Evolutionary conservation across 176 grass and related monocot genomes (phyloP), one percentile per base, ranked within the genome.

Genomic region (Melocanna baccifera): DNA sequence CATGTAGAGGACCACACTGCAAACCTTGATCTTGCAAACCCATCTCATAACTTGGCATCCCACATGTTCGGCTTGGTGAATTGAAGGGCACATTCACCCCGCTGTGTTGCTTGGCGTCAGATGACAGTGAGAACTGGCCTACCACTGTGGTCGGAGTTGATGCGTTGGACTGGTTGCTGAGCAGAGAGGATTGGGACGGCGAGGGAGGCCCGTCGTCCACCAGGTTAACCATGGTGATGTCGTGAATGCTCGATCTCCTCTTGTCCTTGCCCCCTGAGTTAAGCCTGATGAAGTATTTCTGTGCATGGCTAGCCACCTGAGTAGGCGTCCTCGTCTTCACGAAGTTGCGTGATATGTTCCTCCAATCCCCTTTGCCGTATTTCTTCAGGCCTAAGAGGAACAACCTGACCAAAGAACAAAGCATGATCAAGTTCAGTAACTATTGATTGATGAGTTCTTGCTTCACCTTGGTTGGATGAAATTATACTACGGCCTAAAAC

Each of bases 201-300:
- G 90, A 92, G 23, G 74, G 74, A 16, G 90, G 83, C 30, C 25
- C 81, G 32, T 86, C 88, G 9, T 97, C 84, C 5, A 79, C 86
- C 50, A 97, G 71, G 87, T 92, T 89, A 66, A 85, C 87, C 12
- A 75, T 94, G 42, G 92, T 97, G 71, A 97, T 97, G 87, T 97
- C 95, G 18, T 97, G 95, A 71, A 97, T 97, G 86, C 95, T 97
- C 3, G 95, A 91, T 71, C 95, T 86, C 43, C 92, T 91, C 88
- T 97, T 97, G 82, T 97, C 92, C 85, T 97, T 97, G 82, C 88
- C 91, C 6, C 84, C 88, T 0, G 92, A 94, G n/a, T 91, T 91
- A 69, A 86, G 92, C 86, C 95, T 93, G 88, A 89, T 97, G 91
- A 87, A 97, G 78, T 97, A 97, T 85, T 97, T 97, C 74, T 97